A percentile compares a stretch with the other conserved stretches of the same genome.
These are phyloP conservation scores for Ceratocystis harringtonii DNA, from an alignment of 2,329 filamentous ascomycete genomes.

Conservation along the genomic window DNA sequence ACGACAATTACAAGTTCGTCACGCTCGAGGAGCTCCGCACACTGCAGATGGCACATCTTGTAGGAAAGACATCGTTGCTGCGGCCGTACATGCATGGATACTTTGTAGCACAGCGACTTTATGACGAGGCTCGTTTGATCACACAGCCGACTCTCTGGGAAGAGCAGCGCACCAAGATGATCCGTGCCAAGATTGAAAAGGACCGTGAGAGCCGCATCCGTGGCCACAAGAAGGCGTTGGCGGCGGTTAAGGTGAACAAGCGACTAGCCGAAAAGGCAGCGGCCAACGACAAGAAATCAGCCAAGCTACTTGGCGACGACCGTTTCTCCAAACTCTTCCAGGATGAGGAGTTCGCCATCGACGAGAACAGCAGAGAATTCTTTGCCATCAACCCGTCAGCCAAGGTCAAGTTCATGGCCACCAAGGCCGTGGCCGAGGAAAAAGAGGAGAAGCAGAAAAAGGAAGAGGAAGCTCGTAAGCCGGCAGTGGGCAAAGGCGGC, in stretches of 20 bases:
- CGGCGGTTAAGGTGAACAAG: constrained; percentile 75
- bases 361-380: constrained; percentile 81
- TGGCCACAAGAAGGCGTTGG: constrained; percentile 61
- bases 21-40: constrained; percentile 72
- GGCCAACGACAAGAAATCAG: constrained; percentile 35
- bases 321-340: constrained; percentile 85
- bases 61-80: constrained; percentile 78
- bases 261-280: constrained; percentile 59
- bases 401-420: constrained; percentile 16
- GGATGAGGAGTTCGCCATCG: constrained; percentile 81
- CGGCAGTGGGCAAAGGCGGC: constrained; percentile 11
- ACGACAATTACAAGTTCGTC: constrained; percentile 99
- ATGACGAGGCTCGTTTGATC: constrained; percentile 87
- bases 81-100: constrained; percentile 98
- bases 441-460: constrained; percentile 32
- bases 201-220: constrained; percentile 90
- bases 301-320: constrained; percentile 61
- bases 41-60: constrained; percentile 72
- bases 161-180: constrained; percentile 75
- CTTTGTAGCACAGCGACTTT: constrained; percentile 88
- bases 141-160: constrained; percentile 89
- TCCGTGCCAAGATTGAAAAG: constrained; percentile 93
- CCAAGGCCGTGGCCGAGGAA: constrained; percentile 21
- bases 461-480: constrained; percentile 19
- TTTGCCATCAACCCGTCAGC: constrained; percentile 80